These are phyloP conservation scores for Coccomyxa sp. DNA, from an alignment of 139 green algal genomes.

Conservation along the genomic window DNA sequence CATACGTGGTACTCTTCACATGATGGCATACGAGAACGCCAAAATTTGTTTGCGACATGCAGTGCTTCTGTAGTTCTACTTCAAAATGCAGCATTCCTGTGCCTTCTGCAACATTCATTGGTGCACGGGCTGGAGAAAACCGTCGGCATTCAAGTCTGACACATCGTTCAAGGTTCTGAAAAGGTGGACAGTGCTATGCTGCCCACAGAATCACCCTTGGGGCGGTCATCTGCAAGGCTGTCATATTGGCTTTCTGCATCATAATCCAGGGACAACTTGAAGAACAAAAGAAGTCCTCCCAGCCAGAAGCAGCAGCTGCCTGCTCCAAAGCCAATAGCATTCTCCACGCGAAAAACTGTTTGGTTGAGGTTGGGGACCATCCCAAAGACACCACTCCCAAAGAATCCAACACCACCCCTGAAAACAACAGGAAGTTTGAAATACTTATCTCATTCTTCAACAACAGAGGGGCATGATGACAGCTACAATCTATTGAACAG, in stretches of 20 bases:
- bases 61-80: too few species aligned
- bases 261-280: background rate
- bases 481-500: background rate
- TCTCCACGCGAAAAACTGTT: background rate
- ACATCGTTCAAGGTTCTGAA: background rate
- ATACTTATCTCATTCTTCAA: background rate
- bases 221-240: background rate
- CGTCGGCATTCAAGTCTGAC: too few species aligned
- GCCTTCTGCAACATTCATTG: too few species aligned
- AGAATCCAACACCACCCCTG: background rate
- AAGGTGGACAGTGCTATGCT: background rate
- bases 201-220: background rate
- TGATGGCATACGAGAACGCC: too few species aligned
- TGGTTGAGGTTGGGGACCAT: background rate
- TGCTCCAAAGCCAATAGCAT: background rate
- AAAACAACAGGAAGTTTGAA: background rate
- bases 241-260: background rate
- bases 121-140: too few species aligned
- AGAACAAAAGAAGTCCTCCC: background rate
- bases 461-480: background rate
- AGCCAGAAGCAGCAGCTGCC: background rate
- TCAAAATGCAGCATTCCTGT: too few species aligned
- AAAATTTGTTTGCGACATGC: too few species aligned
- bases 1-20: too few species aligned
- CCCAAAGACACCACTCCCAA: background rate